Percentiles rank a stretch among this genome's conserved stretches.
Evolutionary conservation across 1,284 basidiomycete species (phyloP).

Genomic region (Heterobasidion annosum): DNA sequence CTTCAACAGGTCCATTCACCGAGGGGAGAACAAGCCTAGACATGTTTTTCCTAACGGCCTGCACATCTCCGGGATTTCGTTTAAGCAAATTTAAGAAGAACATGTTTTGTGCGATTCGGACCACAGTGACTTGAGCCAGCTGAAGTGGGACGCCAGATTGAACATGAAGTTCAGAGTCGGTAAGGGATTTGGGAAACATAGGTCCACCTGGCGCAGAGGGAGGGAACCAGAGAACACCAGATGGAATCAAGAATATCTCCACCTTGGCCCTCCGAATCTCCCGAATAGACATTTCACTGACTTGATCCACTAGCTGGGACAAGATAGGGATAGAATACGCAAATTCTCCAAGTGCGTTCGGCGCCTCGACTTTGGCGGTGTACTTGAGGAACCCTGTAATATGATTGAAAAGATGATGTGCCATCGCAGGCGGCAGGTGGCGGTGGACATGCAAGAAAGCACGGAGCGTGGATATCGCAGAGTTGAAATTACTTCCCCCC

Average conservation of each 20-base stretch:
- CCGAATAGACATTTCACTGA: constrained; percentile 64
- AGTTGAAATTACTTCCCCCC: constrained; percentile 34
- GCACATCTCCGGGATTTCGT: constrained; percentile 63
- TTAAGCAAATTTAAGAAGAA: constrained; percentile 59
- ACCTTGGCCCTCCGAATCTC: constrained; percentile 71
- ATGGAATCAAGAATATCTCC: constrained; percentile 63
- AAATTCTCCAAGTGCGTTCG: constrained; percentile 40
- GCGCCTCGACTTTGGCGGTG: constrained; percentile 31
- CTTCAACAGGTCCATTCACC: constrained; percentile 21
- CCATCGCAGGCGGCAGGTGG: constrained; percentile 52
- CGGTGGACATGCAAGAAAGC: constrained; percentile 45
- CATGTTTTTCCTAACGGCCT: constrained; percentile 63
- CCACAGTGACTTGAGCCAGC: constrained; percentile 49
- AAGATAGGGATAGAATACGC: constrained; percentile 49
- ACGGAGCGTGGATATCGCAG: constrained; percentile 40
- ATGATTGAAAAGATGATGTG: constrained; percentile 63
- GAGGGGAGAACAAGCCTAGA: constrained; percentile 52
- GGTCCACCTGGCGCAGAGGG: constrained; percentile 38
- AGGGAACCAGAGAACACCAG: constrained; percentile 59
- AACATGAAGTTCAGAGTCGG: constrained; percentile 27
- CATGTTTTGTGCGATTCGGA: constrained; percentile 67
- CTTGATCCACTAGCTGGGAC: constrained; percentile 49
- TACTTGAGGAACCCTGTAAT: constrained; percentile 64
- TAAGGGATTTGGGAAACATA: constrained; percentile 47
- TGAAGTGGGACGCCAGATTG: constrained; percentile 33